Conservation (phyloP, 169 alveolate species). For the Plasmodium berghei region DNA sequence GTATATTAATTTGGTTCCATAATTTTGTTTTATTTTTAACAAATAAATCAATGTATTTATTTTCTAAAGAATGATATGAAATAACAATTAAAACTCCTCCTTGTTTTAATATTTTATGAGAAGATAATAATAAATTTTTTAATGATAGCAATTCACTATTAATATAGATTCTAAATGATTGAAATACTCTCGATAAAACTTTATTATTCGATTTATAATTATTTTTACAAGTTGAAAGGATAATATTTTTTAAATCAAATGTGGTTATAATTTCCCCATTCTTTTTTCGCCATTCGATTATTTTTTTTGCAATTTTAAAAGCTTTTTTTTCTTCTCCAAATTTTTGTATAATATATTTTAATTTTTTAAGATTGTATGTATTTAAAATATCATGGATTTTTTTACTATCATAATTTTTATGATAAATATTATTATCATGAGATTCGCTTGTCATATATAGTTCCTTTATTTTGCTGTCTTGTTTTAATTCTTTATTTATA, state of each 20-base stretch:
- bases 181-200: constrained; percentile 82
- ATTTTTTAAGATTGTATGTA: constrained; percentile 43
- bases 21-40: constrained; percentile 16
- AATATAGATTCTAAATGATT: constrained; percentile 83
- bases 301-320: constrained; percentile 65
- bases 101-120: constrained; percentile 78
- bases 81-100: constrained; percentile 78
- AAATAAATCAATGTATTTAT: constrained; percentile 74
- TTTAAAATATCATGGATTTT: constrained; percentile 38
- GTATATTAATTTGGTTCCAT: constrained; percentile 37
- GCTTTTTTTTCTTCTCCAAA: constrained; percentile 75
- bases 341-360: constrained; percentile 51
- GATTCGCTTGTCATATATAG: neutral
- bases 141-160: constrained; percentile 84
- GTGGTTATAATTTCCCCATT: constrained; percentile 79
- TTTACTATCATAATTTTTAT: neutral
- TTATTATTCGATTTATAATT: constrained; percentile 78
- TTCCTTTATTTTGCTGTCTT: neutral
- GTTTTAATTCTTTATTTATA: neutral
- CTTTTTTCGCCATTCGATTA: constrained; percentile 66
- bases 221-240: constrained; percentile 78
- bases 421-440: neutral
- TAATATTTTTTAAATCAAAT: constrained; percentile 72
- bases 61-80: constrained; percentile 86
- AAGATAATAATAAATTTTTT: constrained; percentile 67